Evolutionary conservation across 2,329 filamentous ascomycete genomes (phyloP), one percentile per base, ranked within the genome.

Genomic region (Beauveria australis): DNA sequence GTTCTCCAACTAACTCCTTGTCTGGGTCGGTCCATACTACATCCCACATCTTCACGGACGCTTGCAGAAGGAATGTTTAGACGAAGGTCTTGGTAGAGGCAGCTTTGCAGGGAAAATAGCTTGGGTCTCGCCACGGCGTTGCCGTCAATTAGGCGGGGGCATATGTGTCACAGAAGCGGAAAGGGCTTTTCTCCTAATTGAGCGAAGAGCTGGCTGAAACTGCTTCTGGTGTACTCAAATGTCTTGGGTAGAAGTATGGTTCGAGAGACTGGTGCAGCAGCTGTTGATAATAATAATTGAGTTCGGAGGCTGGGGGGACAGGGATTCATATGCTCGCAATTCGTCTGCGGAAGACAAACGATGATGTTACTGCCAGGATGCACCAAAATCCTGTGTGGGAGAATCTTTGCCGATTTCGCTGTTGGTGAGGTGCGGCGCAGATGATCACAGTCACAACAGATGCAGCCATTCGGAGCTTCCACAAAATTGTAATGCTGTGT

Each of bases 11-110:
- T 9, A 77, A 74, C 70, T 85, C 79, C 61, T 75, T 73, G 54
- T 80, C 74, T 24, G 79, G 79, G 61, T 84, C 82, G 4, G 80
- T 81, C 82, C 82, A 85, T 52, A 82, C 72, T 37, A 85, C 79
- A 67, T 84, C 81, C 67, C 83, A 85, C 82, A 85, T 85, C 49
- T 61, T 69, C 65, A 47, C 48, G 49, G 28, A n/a, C 12, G 33
- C 16, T 43, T 51, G 55, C 46, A 41, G 47, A 22, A 7, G 24
- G 10, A 51, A 3, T 14, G 22, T 28, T 28, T 3, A 22, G 55
- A 41, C 33, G 28, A 57, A n/a, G 12, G 19, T 22, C 33, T 41
- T 30, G 33, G 22, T 10, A 22, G 14, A 19, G 46, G 46, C 12
- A 22, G 33, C 22, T 51, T 22, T 10, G 18, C 19, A 33, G 19